A percentile compares a stretch with the other conserved stretches of the same genome.
These are phyloP conservation scores for Neurospora sp. DNA, from an alignment of 2,329 filamentous ascomycete species.

Conservation along the genomic window DNA sequence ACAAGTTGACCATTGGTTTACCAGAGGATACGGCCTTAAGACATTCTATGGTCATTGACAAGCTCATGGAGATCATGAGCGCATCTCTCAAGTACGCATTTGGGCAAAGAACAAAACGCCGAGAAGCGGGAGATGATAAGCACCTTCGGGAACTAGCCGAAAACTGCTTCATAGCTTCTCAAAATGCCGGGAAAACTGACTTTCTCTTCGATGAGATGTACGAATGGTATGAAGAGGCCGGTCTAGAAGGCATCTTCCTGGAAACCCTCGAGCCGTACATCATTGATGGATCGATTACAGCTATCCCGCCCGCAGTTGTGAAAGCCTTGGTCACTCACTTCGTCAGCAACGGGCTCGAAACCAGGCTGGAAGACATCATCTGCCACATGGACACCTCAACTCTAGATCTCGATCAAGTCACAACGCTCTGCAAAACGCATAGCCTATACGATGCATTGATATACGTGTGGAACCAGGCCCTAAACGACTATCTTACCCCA, in stretches of 20 bases:
- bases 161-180: slow-evolving; percentile 74
- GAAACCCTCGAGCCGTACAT: slow-evolving; percentile 85
- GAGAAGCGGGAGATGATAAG: slow-evolving; percentile 35
- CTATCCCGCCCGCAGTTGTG: slow-evolving; percentile 71
- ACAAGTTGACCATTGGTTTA: slow-evolving; percentile 87
- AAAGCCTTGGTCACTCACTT: slow-evolving; percentile 81
- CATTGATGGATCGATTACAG: slow-evolving; percentile 62
- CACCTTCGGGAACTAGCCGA: slow-evolving; percentile 71
- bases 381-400: slow-evolving; percentile 86
- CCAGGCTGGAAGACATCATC: slow-evolving; percentile 82
- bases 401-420: slow-evolving; percentile 90
- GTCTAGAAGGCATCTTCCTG: slow-evolving; percentile 66
- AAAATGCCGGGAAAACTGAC: slow-evolving; percentile 66
- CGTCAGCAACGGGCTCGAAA: slow-evolving; percentile 63
- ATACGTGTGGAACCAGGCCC: slow-evolving; percentile 91
- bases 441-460: slow-evolving; percentile 89
- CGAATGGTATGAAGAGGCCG: slow-evolving; percentile 76
- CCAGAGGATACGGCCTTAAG: slow-evolving; percentile 71
- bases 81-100: slow-evolving; percentile 89
- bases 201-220: slow-evolving; percentile 90
- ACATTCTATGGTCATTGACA: slow-evolving; percentile 77
- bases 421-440: slow-evolving; percentile 81
- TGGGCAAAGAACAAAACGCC: slow-evolving; percentile 47
- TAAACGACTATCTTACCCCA: slow-evolving; percentile 84
- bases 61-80: slow-evolving; percentile 84